Conservation (phyloP, 75 land plant genomes). For the Pinus tabuliformis region DNA sequence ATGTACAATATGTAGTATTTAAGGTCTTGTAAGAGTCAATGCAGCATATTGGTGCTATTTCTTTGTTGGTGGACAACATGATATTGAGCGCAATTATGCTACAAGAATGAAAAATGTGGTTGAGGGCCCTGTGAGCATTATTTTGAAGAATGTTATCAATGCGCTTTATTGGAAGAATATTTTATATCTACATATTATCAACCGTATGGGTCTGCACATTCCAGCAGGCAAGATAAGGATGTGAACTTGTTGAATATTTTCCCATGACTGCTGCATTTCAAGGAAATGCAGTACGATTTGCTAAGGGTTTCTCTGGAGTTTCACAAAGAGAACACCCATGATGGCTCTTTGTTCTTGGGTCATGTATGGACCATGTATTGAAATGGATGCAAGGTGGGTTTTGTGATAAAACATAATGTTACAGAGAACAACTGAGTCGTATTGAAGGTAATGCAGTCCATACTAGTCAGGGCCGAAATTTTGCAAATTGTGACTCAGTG, state of each 20-base stretch:
- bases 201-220: too few species aligned
- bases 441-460: slow-evolving; percentile 27
- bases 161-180: too few species aligned
- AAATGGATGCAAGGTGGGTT: slow-evolving; percentile 47
- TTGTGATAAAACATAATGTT: slow-evolving; percentile 15
- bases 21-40: not conserved
- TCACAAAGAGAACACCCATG: slow-evolving; percentile 6
- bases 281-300: slow-evolving; percentile 40
- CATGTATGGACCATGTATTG: slow-evolving; percentile 46
- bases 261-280: not conserved
- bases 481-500: not conserved
- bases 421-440: slow-evolving; percentile 13
- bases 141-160: too few species aligned
- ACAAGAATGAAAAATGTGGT: too few species aligned
- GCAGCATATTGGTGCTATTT: too few species aligned
- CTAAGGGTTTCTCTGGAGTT: slow-evolving; percentile 37
- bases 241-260: too few species aligned
- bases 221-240: too few species aligned
- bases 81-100: too few species aligned
- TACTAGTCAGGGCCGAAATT: slow-evolving; percentile 41
- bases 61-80: too few species aligned
- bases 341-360: slow-evolving; percentile 16
- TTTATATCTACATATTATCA: too few species aligned
- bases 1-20: too few species aligned
- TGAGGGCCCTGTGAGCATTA: too few species aligned